Evolutionary conservation across 2,329 filamentous ascomycete species (phyloP).

Genomic region (Aspergillus sp.): DNA sequence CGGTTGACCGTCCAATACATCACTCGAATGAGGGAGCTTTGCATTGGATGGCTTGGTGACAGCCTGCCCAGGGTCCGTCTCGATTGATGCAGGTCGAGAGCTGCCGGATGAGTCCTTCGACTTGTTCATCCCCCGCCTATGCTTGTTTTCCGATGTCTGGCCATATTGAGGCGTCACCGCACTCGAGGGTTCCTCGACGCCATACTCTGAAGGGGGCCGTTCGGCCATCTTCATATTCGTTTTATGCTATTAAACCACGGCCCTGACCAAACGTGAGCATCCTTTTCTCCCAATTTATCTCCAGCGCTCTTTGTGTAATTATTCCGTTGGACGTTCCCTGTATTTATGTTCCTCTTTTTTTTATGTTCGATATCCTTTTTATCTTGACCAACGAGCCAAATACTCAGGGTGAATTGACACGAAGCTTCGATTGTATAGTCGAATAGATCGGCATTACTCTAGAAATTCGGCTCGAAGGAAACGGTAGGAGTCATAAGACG

Average conservation of each 20-base stretch:
- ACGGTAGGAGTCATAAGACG: conserved; percentile 16
- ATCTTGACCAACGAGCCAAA: conserved; percentile 3
- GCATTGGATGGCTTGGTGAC: conserved; percentile 26
- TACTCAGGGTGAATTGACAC: conserved; percentile 25
- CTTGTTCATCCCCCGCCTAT: conserved; percentile 20
- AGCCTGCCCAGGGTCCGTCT: conserved; percentile 21
- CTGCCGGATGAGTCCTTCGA: conserved; percentile 22
- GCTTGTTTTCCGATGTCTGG: conserved; percentile 19
- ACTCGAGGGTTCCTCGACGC: conserved; percentile 31
- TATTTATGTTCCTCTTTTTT: not conserved
- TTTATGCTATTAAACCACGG: conserved; percentile 23
- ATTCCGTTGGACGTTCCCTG: not conserved
- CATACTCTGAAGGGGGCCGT: conserved; percentile 27
- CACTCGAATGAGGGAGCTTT: conserved; percentile 25
- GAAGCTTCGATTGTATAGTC: conserved; percentile 25
- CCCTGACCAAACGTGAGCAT: conserved; percentile 30
- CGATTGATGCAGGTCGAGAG: conserved; percentile 19
- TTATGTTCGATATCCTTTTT: not conserved
- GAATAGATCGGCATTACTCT: conserved; percentile 36
- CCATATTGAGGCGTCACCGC: conserved; percentile 23
- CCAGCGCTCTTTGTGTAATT: conserved; percentile 1
- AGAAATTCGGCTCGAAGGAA: conserved; percentile 15
- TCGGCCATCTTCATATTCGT: conserved; percentile 35
- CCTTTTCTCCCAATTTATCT: conserved; percentile 18
- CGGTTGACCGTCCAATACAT: conserved; percentile 30